These are phyloP conservation scores for Spatholobus suberectus DNA, from an alignment of 306 rosid genomes.

Conservation along the genomic window DNA sequence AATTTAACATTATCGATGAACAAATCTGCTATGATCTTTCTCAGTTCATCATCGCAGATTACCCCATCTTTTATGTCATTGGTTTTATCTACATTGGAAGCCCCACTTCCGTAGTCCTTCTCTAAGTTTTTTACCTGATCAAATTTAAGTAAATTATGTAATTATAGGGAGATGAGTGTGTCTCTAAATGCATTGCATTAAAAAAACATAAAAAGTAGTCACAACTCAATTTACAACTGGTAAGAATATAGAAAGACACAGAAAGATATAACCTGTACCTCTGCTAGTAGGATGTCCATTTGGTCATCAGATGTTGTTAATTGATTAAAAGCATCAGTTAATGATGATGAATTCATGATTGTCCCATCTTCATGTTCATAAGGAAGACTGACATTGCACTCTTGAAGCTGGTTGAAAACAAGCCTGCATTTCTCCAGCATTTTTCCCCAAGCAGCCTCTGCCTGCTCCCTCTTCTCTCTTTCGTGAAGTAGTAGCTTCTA, in stretches of 20 bases:
- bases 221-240: conserved; percentile 17
- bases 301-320: conserved; percentile 70
- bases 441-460: conserved; percentile 57
- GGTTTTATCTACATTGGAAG: conserved; percentile 50
- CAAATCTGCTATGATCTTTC: conserved; percentile 68
- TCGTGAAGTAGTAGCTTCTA: conserved; percentile 70
- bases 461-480: conserved; percentile 63
- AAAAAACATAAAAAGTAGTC: conserved; percentile 9
- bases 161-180: background rate
- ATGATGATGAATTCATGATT: conserved; percentile 53
- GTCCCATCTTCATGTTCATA: conserved; percentile 44
- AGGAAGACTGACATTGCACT: conserved; percentile 63
- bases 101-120: conserved; percentile 49
- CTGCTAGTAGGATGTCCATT: conserved; percentile 63
- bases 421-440: conserved; percentile 64
- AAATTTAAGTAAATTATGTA: conserved; percentile 34
- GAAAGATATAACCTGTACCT: conserved; percentile 59
- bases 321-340: conserved; percentile 56
- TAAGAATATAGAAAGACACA: conserved; percentile 1
- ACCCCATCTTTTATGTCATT: conserved; percentile 45
- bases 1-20: conserved; percentile 75
- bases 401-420: conserved; percentile 71
- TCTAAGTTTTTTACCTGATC: conserved; percentile 70
- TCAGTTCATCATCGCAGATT: conserved; percentile 62
- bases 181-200: conserved; percentile 18